phyloP scores from a whole-genome alignment of 768 basidiomycete species.

The Russula sp. region DNA sequence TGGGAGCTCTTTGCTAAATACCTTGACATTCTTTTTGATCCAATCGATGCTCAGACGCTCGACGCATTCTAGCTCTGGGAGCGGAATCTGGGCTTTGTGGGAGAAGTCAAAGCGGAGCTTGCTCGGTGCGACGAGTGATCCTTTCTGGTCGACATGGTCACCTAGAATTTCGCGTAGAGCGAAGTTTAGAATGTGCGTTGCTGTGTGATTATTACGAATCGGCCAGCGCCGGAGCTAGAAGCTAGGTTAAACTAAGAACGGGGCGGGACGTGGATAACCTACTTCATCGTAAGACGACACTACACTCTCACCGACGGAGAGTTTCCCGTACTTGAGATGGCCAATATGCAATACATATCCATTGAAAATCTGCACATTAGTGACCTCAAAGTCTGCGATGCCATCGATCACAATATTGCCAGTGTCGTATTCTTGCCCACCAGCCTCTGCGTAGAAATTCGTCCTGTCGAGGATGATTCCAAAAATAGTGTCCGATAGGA shows the following conservation, averaged over 20 bases:
- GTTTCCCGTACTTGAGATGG: slow-evolving; percentile 76
- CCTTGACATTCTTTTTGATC: slow-evolving; percentile 84
- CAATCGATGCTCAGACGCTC: slow-evolving; percentile 80
- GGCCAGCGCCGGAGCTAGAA: slow-evolving; percentile 85
- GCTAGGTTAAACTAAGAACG: not conserved
- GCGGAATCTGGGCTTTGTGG: slow-evolving; percentile 82
- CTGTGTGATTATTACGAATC: slow-evolving; percentile 95
- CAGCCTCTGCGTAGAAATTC: slow-evolving; percentile 95
- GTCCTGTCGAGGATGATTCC: slow-evolving; percentile 88
- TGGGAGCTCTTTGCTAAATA: slow-evolving; percentile 81
- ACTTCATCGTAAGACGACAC: slow-evolving; percentile 93
- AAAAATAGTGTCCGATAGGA: slow-evolving; percentile 62
- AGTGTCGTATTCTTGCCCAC: slow-evolving; percentile 96
- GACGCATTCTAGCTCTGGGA: slow-evolving; percentile 72
- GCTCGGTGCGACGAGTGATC: slow-evolving; percentile 90
- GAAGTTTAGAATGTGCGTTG: slow-evolving; percentile 96
- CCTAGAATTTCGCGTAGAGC: slow-evolving; percentile 88
- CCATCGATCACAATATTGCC: slow-evolving; percentile 93
- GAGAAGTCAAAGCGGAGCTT: slow-evolving; percentile 99
- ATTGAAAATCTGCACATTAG: slow-evolving; percentile 88
- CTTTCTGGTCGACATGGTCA: slow-evolving; percentile 97
- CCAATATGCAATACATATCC: slow-evolving; percentile 96
- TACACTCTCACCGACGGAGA: slow-evolving; percentile 74
- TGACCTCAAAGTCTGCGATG: slow-evolving; percentile 85
- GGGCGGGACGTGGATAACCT: slow-evolving; percentile 18